phyloP scores from a whole-genome alignment of 768 basidiomycete species.

The Leucogyrophana mollusca region DNA sequence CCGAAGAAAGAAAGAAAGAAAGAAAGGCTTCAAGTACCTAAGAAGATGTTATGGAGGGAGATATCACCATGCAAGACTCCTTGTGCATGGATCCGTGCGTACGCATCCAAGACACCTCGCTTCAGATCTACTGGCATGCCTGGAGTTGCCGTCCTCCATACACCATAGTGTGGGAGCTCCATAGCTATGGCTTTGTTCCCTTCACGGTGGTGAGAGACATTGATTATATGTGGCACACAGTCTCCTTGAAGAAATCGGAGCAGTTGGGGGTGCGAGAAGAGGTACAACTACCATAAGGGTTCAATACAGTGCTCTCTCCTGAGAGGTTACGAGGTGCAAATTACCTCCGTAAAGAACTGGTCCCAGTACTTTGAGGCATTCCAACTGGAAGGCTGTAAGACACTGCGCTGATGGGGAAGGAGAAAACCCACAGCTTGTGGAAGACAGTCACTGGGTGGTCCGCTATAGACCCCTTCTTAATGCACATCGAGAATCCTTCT shows the following conservation, averaged over 20 bases:
- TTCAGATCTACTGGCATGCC: constrained; percentile 9
- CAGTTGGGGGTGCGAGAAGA: constrained; percentile 14
- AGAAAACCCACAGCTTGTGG: constrained; percentile 10
- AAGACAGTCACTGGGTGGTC: constrained; percentile 11
- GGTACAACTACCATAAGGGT: constrained; percentile 9
- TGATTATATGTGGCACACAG: constrained; percentile 14
- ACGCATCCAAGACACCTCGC: constrained; percentile 15
- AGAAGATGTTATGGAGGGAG: constrained; percentile 14
- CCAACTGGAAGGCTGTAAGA: constrained; percentile 1
- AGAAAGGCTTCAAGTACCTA: constrained; percentile 10
- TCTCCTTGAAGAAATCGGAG: constrained; percentile 21
- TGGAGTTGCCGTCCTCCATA: constrained; percentile 16
- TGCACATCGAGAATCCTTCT: neutral
- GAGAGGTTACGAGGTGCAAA: neutral
- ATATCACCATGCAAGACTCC: constrained; percentile 20
- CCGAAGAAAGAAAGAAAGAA: constrained; percentile 1
- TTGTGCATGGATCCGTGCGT: constrained; percentile 15
- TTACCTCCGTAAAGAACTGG: constrained; percentile 10
- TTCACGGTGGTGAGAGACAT: constrained; percentile 5
- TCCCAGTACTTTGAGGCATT: constrained; percentile 2
- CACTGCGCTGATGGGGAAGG: neutral
- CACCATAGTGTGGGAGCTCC: constrained; percentile 16
- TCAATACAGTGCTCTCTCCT: neutral
- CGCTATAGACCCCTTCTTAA: constrained; percentile 9
- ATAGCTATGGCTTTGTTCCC: constrained; percentile 15